Percentiles rank a stretch among this genome's conserved stretches.
Evolutionary conservation across 176 grass and related monocot species (phyloP).

Genomic region (Dendrocalamus sinicus): DNA sequence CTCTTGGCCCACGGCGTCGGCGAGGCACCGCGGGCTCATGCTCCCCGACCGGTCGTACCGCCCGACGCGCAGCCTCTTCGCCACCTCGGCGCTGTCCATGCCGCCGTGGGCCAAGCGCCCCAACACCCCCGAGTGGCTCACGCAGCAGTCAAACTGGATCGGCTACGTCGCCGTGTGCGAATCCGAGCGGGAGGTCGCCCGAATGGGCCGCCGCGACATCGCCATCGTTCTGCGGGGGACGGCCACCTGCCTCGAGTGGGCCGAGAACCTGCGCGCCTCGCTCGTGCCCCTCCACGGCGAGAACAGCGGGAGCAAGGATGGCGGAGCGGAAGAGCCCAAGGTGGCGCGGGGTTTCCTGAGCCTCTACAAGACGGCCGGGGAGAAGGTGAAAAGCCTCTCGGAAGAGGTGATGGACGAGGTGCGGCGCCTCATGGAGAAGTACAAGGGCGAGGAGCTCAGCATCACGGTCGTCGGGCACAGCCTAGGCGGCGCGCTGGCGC

Average conservation of each 20-base stretch:
- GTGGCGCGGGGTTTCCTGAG: slow-evolving; percentile 72
- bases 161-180: slow-evolving; percentile 96
- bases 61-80: slow-evolving; percentile 76
- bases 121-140: slow-evolving; percentile 79
- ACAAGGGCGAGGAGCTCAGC: slow-evolving; percentile 92
- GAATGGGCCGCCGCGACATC: slow-evolving; percentile 93
- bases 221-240: slow-evolving; percentile 86
- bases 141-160: slow-evolving; percentile 84
- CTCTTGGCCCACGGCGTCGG: slow-evolving; percentile 60
- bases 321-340: slow-evolving; percentile 49
- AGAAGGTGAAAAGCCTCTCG: slow-evolving; percentile 67
- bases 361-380: slow-evolving; percentile 80
- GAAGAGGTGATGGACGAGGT: slow-evolving; percentile 74
- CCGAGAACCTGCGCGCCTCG: slow-evolving; percentile 75
- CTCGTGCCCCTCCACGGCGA: slow-evolving; percentile 61
- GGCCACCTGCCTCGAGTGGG: slow-evolving; percentile 90
- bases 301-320: background rate
- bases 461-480: slow-evolving; percentile 93
- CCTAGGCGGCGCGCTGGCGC: slow-evolving; percentile 79
- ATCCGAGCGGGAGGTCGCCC: slow-evolving; percentile 70
- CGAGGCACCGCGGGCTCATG: slow-evolving; percentile 59
- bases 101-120: slow-evolving; percentile 66
- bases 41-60: slow-evolving; percentile 87
- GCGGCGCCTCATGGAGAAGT: slow-evolving; percentile 68
- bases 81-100: slow-evolving; percentile 76